A percentile compares a stretch with the other conserved stretches of the same genome.
These are phyloP conservation scores for Lasiosphaeris hirsuta DNA, from an alignment of 495 filamentous ascomycete species.

Conservation along the genomic window DNA sequence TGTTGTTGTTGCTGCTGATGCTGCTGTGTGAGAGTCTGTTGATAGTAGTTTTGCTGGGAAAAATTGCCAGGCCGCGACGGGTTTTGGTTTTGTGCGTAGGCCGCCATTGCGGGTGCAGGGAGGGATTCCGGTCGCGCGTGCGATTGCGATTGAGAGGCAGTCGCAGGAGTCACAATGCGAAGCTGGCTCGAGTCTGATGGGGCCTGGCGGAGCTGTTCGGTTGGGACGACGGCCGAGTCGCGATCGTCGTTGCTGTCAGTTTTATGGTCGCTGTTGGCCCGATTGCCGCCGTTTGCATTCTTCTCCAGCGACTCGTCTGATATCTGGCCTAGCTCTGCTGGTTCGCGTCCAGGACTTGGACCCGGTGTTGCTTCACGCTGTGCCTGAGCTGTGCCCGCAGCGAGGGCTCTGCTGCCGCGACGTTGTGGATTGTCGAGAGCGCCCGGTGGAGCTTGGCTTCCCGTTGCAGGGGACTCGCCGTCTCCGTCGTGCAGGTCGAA, in stretches of 20 bases:
- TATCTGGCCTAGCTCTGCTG: neutral
- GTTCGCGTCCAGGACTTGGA: neutral
- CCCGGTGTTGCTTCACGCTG: neutral
- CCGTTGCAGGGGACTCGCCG: neutral
- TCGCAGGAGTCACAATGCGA: neutral
- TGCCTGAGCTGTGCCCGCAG: neutral
- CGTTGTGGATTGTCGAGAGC: neutral
- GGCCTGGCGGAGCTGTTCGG: neutral
- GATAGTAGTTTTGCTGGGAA: slow-evolving; percentile 22
- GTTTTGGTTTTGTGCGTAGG: slow-evolving; percentile 33
- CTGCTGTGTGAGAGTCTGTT: slow-evolving; percentile 10
- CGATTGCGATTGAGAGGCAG: neutral
- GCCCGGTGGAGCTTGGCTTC: neutral
- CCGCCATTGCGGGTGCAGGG: slow-evolving; percentile 33
- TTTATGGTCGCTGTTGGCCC: neutral
- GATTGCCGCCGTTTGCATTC: neutral
- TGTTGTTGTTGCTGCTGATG: slow-evolving; percentile 13
- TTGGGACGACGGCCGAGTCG: neutral
- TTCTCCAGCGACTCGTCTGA: neutral
- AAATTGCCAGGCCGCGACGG: slow-evolving; percentile 26
- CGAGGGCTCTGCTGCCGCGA: neutral
- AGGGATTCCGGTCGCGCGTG: slow-evolving; percentile 1
- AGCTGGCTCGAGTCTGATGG: neutral
- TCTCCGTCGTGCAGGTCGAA: slow-evolving; percentile 20
- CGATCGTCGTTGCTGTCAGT: neutral